Evolutionary conservation across 1,284 basidiomycete genomes (phyloP).

Genomic region (Ustilago curta): DNA sequence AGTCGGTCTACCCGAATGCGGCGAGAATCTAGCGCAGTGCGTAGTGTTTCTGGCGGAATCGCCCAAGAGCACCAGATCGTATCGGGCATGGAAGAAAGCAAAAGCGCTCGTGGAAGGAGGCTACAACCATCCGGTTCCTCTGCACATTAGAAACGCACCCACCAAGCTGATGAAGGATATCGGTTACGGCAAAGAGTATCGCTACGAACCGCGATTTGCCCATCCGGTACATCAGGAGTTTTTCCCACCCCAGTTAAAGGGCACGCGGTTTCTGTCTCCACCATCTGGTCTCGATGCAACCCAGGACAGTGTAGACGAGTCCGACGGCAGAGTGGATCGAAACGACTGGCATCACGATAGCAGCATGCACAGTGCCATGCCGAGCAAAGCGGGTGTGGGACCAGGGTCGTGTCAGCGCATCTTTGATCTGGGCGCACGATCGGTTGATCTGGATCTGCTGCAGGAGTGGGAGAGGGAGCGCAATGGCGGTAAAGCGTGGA

Average conservation of each 20-base stretch:
- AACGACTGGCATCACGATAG: slow-evolving; percentile 23
- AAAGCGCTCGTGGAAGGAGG: slow-evolving; percentile 48
- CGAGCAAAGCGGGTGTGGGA: slow-evolving; percentile 41
- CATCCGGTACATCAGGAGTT: slow-evolving; percentile 73
- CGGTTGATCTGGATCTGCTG: slow-evolving; percentile 81
- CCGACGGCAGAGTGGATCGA: neutral
- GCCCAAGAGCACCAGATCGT: slow-evolving; percentile 80
- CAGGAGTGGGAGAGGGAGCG: slow-evolving; percentile 78
- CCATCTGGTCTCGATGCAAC: slow-evolving; percentile 66
- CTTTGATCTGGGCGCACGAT: slow-evolving; percentile 56
- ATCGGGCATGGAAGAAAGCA: slow-evolving; percentile 64
- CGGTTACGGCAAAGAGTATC: slow-evolving; percentile 74
- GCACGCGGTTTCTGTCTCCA: slow-evolving; percentile 73
- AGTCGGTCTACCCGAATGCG: slow-evolving; percentile 79
- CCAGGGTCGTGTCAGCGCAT: slow-evolving; percentile 62
- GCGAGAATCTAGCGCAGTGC: slow-evolving; percentile 77
- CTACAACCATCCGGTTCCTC: slow-evolving; percentile 76
- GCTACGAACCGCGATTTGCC: slow-evolving; percentile 82
- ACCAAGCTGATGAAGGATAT: slow-evolving; percentile 84
- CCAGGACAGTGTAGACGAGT: neutral
- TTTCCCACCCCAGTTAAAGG: slow-evolving; percentile 70
- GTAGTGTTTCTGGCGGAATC: slow-evolving; percentile 85
- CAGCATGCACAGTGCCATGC: slow-evolving; percentile 24
- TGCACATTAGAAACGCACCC: slow-evolving; percentile 87
- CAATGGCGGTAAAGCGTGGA: slow-evolving; percentile 78